Evolutionary conservation across 2,329 filamentous ascomycete genomes (phyloP).

Genomic region (Fusarium pilosicola): DNA sequence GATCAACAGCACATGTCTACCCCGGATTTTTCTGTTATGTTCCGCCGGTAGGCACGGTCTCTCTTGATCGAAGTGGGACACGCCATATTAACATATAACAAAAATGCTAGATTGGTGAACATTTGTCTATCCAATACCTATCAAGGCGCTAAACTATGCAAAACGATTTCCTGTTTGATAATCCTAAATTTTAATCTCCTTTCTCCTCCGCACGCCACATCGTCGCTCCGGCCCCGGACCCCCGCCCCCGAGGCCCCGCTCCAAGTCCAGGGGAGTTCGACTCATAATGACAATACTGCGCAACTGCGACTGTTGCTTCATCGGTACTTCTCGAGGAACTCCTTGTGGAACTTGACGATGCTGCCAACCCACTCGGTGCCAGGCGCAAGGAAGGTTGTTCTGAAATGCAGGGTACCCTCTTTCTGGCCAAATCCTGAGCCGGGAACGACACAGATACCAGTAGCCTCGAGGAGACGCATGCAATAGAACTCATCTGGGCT

Average conservation of each 20-base stretch:
- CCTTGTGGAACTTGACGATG: constrained; percentile 89
- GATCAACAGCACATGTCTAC: constrained; percentile 10
- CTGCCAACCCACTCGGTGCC: constrained; percentile 93
- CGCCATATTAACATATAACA: neutral
- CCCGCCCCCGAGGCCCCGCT: constrained; percentile 11
- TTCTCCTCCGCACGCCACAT: constrained; percentile 9
- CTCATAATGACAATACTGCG: neutral
- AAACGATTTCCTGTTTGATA: constrained; percentile 6
- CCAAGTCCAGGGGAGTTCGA: constrained; percentile 3
- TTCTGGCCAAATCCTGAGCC: constrained; percentile 95
- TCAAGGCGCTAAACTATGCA: constrained; percentile 30
- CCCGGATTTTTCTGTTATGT: neutral
- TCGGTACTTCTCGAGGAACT: constrained; percentile 86
- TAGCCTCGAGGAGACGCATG: constrained; percentile 88
- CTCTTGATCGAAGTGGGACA: neutral
- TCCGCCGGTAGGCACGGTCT: neutral
- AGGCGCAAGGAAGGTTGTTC: constrained; percentile 95
- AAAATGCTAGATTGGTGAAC: constrained; percentile 33
- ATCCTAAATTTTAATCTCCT: neutral
- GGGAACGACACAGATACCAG: constrained; percentile 92
- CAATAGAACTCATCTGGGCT: constrained; percentile 93
- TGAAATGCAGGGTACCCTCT: constrained; percentile 90
- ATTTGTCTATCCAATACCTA: constrained; percentile 31
- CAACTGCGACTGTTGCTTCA: constrained; percentile 43
- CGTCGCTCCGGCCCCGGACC: constrained; percentile 4